These are phyloP conservation scores for Hymenoscyphus linearis DNA, from an alignment of 2,329 filamentous ascomycete species.

Conservation along the genomic window DNA sequence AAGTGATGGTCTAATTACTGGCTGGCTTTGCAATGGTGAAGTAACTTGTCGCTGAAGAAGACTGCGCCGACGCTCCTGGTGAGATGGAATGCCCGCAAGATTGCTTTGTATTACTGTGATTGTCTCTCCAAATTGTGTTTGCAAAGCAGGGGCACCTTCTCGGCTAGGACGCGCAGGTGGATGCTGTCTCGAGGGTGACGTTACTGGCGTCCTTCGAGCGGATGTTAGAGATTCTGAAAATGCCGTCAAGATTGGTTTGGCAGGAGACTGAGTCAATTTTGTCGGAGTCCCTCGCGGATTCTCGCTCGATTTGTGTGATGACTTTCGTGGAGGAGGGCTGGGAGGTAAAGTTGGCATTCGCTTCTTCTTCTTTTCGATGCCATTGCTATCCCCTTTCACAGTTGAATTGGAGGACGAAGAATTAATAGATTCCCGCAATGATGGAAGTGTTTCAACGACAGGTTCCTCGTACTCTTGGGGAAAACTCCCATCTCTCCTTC, in stretches of 20 bases:
- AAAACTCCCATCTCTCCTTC: conserved; percentile 51
- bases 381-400: conserved; percentile 43
- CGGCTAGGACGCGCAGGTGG: conserved; percentile 60
- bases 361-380: conserved; percentile 34
- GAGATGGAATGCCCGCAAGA: conserved; percentile 31
- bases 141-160: conserved; percentile 60
- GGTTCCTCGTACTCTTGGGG: conserved; percentile 45
- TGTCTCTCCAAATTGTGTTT: conserved; percentile 47
- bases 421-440: conserved; percentile 63
- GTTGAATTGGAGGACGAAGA: conserved; percentile 71
- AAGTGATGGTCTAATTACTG: conserved; percentile 32
- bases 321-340: conserved; percentile 58
- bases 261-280: conserved; percentile 34
- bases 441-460: conserved; percentile 49
- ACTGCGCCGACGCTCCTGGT: conserved; percentile 23
- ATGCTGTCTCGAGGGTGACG: conserved; percentile 21
- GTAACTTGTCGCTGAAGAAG: conserved; percentile 15
- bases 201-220: conserved; percentile 3
- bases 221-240: conserved; percentile 11
- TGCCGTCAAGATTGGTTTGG: conserved; percentile 27
- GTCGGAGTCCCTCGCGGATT: conserved; percentile 36
- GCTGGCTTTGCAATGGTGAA: conserved; percentile 24
- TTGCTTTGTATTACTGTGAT: conserved; percentile 59
- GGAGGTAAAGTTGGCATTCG: conserved; percentile 45
- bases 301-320: conserved; percentile 48